Base-by-base conservation (phyloP, 2,329 filamentous ascomycete species). In the Cryphonectria nitschkei region DNA sequence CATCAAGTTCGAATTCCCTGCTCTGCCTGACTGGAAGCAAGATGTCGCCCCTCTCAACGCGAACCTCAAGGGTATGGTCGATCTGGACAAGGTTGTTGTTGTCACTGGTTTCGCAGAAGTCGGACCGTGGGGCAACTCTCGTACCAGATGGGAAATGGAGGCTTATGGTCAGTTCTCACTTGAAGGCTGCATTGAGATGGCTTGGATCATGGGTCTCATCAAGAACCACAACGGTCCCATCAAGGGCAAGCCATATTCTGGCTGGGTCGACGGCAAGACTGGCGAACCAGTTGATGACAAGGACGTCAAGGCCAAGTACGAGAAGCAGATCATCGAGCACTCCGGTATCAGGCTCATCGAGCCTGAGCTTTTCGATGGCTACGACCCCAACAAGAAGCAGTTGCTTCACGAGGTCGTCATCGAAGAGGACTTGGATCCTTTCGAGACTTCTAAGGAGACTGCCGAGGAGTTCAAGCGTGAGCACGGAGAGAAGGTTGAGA, bases 111-210 rank as follows among this genome's bases (percentile, higher is more conserved):
- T 99, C 79, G 90, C 96, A 68, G 96, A 99, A 81, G 90, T 98
- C 73, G 95, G 96, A 64, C 96, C 96, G 9, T 99, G 96, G 97
- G 96, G 96, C 86, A 99, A 98, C 86, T 95, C 96, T 2, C 91
- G 96, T 77, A 99, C 96, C 62, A 91, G 96, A 73, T 99, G 96
- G 96, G 96, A 99, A 85, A 99, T 99, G 95, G 96, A 99, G 82
- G 95, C 96, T 1, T 91, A 95, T 75, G 96, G 96, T 79, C 89
- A 97, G 79, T 99, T 99, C 85, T 98, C 96, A 11, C 89, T 99
- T 19, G 97, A 99, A 82, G 96, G 96, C 41, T 98, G 96, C 78
- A 92, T 99, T 72, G 96, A 99, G 83, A 99, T 99, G 96, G 95
- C 96, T 43, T 99, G 96, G 96, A 94, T 99, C 82, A 99, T 98